Conservation (phyloP, 2,329 filamentous ascomycete genomes). For the Pyricularia sp. region DNA sequence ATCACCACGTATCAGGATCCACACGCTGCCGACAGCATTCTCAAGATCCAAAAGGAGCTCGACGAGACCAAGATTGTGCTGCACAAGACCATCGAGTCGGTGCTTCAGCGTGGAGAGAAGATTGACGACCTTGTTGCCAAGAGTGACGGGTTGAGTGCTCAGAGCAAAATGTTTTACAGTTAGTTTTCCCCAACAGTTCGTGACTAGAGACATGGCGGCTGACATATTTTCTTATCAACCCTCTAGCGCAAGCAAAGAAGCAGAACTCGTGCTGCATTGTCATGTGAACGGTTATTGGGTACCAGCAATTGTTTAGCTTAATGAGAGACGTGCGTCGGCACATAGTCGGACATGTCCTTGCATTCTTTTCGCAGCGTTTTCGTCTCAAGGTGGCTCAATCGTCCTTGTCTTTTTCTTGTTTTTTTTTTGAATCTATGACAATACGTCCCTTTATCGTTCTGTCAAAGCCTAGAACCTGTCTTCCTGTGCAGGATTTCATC, state of each 20-base stretch:
- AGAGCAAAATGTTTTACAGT: constrained; percentile 97
- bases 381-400: neutral
- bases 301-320: neutral
- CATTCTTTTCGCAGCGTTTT: neutral
- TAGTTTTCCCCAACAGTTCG: constrained; percentile 14
- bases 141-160: constrained; percentile 76
- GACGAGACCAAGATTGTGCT: constrained; percentile 96
- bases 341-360: neutral
- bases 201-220: neutral
- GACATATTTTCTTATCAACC: neutral
- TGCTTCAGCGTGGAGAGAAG: constrained; percentile 85
- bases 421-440: neutral
- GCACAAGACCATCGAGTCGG: constrained; percentile 90
- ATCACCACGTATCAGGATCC: constrained; percentile 68
- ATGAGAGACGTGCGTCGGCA: neutral
- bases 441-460: neutral
- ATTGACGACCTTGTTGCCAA: constrained; percentile 89
- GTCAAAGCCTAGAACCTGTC: neutral
- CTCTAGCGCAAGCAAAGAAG: constrained; percentile 55
- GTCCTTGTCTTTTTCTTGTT: neutral
- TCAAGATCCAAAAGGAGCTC: constrained; percentile 91
- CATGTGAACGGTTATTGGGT: constrained; percentile 40
- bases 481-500: neutral
- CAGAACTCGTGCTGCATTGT: constrained; percentile 64
- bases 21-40: constrained; percentile 74